These are phyloP conservation scores for Buddleja alternifolia DNA, from an alignment of 257 asterid genomes.

Conservation along the genomic window DNA sequence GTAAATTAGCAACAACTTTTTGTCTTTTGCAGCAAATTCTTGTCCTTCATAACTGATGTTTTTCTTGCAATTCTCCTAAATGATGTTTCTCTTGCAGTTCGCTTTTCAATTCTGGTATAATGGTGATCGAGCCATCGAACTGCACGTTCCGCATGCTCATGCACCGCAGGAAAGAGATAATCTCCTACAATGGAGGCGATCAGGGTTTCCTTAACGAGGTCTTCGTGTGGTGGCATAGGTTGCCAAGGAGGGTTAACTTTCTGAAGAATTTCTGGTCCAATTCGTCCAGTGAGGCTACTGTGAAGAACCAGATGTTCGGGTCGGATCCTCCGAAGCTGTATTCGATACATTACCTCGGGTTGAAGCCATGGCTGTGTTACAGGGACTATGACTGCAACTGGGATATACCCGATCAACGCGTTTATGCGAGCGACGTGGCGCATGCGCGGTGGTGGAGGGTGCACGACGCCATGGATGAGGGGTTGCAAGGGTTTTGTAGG, in stretches of 20 bases:
- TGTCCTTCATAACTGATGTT: no score
- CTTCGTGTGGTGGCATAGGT: slow-evolving; percentile 46
- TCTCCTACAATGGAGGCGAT: slow-evolving; percentile 48
- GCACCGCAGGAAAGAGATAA: slow-evolving; percentile 33
- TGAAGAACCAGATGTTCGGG: slow-evolving; percentile 39
- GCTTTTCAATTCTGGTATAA: slow-evolving; percentile 43
- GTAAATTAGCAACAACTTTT: no score
- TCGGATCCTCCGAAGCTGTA: slow-evolving; percentile 44
- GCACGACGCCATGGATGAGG: slow-evolving; percentile 44
- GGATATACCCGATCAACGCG: slow-evolving; percentile 37
- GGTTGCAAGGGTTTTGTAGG: slow-evolving; percentile 33
- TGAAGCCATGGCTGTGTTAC: slow-evolving; percentile 44
- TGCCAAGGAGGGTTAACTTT: slow-evolving; percentile 43
- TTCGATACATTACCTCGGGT: slow-evolving; percentile 40
- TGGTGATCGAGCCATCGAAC: slow-evolving; percentile 54
- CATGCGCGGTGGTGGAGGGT: slow-evolving; percentile 51
- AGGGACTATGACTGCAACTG: slow-evolving; percentile 52
- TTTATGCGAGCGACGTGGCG: slow-evolving; percentile 52
- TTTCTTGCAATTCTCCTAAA: no score
- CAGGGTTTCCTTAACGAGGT: slow-evolving; percentile 47
- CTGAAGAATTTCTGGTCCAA: slow-evolving; percentile 46
- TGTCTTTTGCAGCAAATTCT: no score
- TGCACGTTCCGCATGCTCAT: slow-evolving; percentile 43
- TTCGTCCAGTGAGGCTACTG: slow-evolving; percentile 27
- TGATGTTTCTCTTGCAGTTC: not conserved